These are phyloP conservation scores for Hypholoma fasciculare DNA, from an alignment of 768 basidiomycete genomes.

Conservation along the genomic window DNA sequence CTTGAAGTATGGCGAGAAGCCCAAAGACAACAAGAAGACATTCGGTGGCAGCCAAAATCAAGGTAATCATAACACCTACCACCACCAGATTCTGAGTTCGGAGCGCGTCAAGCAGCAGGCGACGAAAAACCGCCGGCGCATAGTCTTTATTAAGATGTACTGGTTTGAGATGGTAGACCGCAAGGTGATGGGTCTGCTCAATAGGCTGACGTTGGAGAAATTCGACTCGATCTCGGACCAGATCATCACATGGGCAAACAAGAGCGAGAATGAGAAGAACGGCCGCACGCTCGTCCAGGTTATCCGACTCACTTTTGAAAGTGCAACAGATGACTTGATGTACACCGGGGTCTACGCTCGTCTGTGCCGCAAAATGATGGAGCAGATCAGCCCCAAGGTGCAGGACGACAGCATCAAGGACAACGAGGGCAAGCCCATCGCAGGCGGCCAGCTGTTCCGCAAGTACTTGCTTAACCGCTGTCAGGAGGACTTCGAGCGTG, in stretches of 20 bases:
- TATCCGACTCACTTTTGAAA: conserved; percentile 94
- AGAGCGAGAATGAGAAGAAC: conserved; percentile 87
- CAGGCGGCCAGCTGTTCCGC: conserved; percentile 90
- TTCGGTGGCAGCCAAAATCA: no score
- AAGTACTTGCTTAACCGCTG: conserved; percentile 97
- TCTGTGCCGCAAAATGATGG: conserved; percentile 94
- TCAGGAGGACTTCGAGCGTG: conserved; percentile 96
- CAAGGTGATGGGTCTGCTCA: conserved; percentile 88
- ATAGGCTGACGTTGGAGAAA: conserved; percentile 95
- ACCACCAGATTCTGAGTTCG: no score
- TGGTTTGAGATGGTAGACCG: no score
- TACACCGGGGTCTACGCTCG: conserved; percentile 98
- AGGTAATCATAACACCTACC: no score
- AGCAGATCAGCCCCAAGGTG: conserved; percentile 84
- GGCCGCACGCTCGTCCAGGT: conserved; percentile 94
- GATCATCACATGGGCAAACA: conserved; percentile 95
- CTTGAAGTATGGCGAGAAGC: no score
- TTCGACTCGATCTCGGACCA: conserved; percentile 96
- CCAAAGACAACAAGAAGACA: no score
- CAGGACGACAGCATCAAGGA: conserved; percentile 80
- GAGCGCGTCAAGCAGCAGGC: no score
- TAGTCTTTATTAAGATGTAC: no score
- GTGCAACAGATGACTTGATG: conserved; percentile 92
- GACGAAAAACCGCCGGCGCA: no score
- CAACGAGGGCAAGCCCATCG: conserved; percentile 58